Evolutionary conservation across 305 asterid species (phyloP).

Genomic region (Ilex paraguariensis): DNA sequence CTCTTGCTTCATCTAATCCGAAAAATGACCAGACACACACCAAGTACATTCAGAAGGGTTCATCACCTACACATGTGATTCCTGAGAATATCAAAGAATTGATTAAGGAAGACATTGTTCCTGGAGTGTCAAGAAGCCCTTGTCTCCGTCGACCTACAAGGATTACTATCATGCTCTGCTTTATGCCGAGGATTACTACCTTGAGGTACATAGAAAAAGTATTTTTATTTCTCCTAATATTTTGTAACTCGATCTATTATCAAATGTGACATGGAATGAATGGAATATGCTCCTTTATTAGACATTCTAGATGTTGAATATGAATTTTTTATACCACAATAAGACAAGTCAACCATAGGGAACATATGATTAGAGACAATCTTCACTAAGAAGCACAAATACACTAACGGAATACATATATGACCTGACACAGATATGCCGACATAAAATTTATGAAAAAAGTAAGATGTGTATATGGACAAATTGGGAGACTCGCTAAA

Average conservation of each 20-base stretch:
- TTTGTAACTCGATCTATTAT: too few species aligned
- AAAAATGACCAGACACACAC: constrained; percentile 4
- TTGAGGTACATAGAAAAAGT: constrained; percentile 11
- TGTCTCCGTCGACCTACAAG: constrained; percentile 19
- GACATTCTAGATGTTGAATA: too few species aligned
- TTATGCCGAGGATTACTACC: constrained; percentile 24
- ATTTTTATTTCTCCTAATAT: too few species aligned
- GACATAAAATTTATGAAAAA: neutral
- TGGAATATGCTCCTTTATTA: too few species aligned
- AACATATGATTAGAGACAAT: too few species aligned
- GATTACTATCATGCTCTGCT: constrained; percentile 25
- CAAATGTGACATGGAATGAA: too few species aligned
- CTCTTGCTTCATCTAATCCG: constrained; percentile 3
- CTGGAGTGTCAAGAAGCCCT: constrained; percentile 21
- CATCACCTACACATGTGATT: constrained; percentile 15
- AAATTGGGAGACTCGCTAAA: neutral
- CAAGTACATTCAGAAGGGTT: constrained; percentile 11
- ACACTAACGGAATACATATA: too few species aligned
- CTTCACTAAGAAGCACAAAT: too few species aligned
- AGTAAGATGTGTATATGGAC: neutral
- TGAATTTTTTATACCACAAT: too few species aligned
- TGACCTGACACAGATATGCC: too few species aligned
- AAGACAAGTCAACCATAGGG: too few species aligned
- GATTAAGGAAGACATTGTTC: constrained; percentile 20
- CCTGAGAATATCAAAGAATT: constrained; percentile 14